Percentiles rank a stretch among this genome's conserved stretches.
phyloP scores from a whole-genome alignment of 2,329 filamentous ascomycete genomes.

The Colletotrichum godetiae region DNA sequence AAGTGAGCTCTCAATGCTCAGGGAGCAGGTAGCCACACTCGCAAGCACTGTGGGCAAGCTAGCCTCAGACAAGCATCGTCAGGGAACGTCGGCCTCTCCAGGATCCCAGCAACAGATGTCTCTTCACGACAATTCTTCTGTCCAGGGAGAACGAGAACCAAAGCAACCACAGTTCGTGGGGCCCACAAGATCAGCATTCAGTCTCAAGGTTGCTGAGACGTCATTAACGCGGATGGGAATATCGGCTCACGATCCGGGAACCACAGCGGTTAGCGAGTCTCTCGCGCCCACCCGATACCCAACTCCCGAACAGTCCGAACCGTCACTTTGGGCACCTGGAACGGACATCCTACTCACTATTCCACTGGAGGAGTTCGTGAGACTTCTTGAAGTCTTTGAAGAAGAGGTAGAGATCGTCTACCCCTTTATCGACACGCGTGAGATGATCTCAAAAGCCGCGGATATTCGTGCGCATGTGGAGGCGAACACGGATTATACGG shows the following conservation, averaged over 20 bases:
- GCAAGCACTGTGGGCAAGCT: constrained; percentile 42
- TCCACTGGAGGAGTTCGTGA: constrained; percentile 39
- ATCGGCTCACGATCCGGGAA: constrained; percentile 1
- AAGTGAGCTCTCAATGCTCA: constrained; percentile 43
- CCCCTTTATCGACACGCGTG: constrained; percentile 45
- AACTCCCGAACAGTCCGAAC: constrained; percentile 15
- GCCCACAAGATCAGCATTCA: constrained; percentile 48
- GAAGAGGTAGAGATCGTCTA: constrained; percentile 53
- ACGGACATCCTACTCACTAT: constrained; percentile 23
- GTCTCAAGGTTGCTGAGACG: constrained; percentile 47
- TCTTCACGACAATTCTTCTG: background rate
- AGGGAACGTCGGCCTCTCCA: background rate
- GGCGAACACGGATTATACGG: background rate
- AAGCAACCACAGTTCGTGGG: constrained; percentile 50
- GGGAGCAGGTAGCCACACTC: constrained; percentile 44
- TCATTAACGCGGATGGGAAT: constrained; percentile 51
- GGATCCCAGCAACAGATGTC: constrained; percentile 16
- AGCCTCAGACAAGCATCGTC: constrained; percentile 37
- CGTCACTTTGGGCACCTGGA: constrained; percentile 1
- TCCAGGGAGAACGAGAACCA: constrained; percentile 36
- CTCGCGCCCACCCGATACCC: constrained; percentile 39
- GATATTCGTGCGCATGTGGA: constrained; percentile 43
- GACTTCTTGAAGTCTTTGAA: constrained; percentile 49
- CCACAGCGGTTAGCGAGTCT: constrained; percentile 38
- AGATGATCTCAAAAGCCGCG: constrained; percentile 40